Conservation (phyloP, 164 flowering plant genomes). For the Saururus chinensis region DNA sequence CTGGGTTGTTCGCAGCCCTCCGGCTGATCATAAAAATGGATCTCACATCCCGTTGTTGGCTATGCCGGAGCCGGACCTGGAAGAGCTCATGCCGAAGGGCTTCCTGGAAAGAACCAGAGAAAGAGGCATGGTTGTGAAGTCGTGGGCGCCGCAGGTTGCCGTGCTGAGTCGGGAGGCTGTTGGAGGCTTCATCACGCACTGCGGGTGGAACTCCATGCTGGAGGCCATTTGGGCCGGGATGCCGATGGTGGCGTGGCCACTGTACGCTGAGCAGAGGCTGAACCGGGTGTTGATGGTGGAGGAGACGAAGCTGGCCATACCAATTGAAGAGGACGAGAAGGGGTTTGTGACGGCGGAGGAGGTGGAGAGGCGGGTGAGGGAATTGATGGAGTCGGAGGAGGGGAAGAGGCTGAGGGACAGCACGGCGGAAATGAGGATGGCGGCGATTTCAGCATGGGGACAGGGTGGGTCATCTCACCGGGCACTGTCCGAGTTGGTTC, state of each 20-base stretch:
- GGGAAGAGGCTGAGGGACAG: constrained; percentile 4
- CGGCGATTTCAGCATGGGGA: constrained; percentile 2
- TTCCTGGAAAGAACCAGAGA: constrained; percentile 24
- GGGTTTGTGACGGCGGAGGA: too few relatives aligned
- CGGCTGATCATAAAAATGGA: constrained; percentile 16
- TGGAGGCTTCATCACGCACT: constrained; percentile 39
- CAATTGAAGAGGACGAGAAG: too few relatives aligned
- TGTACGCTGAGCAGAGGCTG: constrained; percentile 25
- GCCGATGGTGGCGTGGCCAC: constrained; percentile 46
- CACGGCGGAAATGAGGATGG: background rate
- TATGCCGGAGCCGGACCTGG: too few relatives aligned
- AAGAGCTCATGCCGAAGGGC: constrained; percentile 21
- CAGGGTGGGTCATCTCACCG: constrained; percentile 12
- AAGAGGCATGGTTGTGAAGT: constrained; percentile 27
- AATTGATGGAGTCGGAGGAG: too few relatives aligned
- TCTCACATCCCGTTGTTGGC: too few relatives aligned
- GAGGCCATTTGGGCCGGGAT: constrained; percentile 30
- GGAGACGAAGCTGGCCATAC: constrained; percentile 24
- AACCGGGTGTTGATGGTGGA: constrained; percentile 23
- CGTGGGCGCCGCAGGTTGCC: constrained; percentile 40
- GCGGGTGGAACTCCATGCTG: too few relatives aligned
- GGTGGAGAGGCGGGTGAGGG: too few relatives aligned
- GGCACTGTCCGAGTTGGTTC: constrained; percentile 5
- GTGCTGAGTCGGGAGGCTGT: too few relatives aligned
- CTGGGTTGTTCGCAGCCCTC: constrained; percentile 34